phyloP scores from a whole-genome alignment of 345 rosid species.

The Heritiera fomes region DNA sequence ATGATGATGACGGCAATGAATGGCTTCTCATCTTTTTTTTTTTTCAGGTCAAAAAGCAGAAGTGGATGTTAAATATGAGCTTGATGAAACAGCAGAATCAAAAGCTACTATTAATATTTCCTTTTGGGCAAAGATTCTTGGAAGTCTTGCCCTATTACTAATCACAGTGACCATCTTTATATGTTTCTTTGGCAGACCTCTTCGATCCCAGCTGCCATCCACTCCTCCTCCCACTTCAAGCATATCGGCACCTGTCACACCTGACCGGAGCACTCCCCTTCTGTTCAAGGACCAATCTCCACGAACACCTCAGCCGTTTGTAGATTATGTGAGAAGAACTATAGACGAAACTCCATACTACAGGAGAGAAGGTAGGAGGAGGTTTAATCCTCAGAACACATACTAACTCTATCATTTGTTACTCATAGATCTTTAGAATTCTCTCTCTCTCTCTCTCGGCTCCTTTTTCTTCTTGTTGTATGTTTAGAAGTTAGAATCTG shows the following conservation, averaged over 20 bases:
- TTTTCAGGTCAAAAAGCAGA: constrained; percentile 71
- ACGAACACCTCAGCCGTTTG: constrained; percentile 79
- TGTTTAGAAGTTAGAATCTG: background rate
- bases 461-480: background rate
- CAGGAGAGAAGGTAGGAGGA: constrained; percentile 68
- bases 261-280: constrained; percentile 48
- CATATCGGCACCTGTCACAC: constrained; percentile 48
- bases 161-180: constrained; percentile 24
- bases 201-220: constrained; percentile 27
- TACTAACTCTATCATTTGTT: constrained; percentile 34
- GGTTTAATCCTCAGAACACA: constrained; percentile 81
- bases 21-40: constrained; percentile 5
- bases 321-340: constrained; percentile 81
- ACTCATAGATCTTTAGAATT: background rate
- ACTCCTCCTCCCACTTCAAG: constrained; percentile 33
- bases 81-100: constrained; percentile 29
- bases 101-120: constrained; percentile 13
- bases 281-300: constrained; percentile 61
- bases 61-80: constrained; percentile 53
- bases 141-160: constrained; percentile 25
- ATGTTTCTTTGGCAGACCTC: constrained; percentile 26
- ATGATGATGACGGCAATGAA: background rate
- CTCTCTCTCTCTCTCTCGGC: no score
- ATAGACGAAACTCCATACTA: constrained; percentile 88
- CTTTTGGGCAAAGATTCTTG: constrained; percentile 29